These are phyloP conservation scores for Amoeboaphelidium protococcarum DNA, from an alignment of 371 early-diverging fungal species.

Conservation along the genomic window DNA sequence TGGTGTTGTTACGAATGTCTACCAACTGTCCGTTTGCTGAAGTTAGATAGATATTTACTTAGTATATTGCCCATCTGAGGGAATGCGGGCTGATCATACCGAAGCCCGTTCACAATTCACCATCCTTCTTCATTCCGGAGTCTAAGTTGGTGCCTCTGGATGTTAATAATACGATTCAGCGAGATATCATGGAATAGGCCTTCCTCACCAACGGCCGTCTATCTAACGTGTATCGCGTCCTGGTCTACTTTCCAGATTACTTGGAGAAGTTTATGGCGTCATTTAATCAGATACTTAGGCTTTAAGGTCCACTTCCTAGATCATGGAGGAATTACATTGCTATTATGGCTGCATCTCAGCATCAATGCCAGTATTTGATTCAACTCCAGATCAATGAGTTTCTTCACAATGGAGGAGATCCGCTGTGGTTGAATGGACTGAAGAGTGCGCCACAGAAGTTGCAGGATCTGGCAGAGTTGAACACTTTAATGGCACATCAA, in stretches of 20 bases:
- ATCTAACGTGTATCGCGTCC: conserved; percentile 21
- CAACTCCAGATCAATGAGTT: conserved; percentile 24
- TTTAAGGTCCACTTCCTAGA: conserved; percentile 22
- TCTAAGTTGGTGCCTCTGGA: conserved; percentile 18
- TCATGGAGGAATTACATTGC: conserved; percentile 29
- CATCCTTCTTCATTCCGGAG: conserved; percentile 25
- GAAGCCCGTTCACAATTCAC: conserved; percentile 20
- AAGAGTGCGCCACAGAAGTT: conserved; percentile 23
- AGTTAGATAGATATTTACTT: conserved; percentile 21
- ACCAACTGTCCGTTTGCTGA: conserved; percentile 26
- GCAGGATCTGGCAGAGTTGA: conserved; percentile 17
- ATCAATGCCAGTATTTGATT: conserved; percentile 28
- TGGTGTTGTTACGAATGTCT: conserved; percentile 25
- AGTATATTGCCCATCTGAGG: conserved; percentile 16
- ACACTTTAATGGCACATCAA: conserved; percentile 24
- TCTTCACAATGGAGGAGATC: conserved; percentile 26
- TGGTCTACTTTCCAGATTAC: conserved; percentile 32
- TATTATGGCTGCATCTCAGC: conserved; percentile 28
- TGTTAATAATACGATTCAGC: background rate
- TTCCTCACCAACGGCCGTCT: conserved; percentile 26
- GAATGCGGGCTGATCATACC: conserved; percentile 22
- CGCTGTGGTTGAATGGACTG: conserved; percentile 26
- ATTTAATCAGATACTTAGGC: conserved; percentile 14
- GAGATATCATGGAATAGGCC: conserved; percentile 3
- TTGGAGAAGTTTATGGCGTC: conserved; percentile 23